phyloP scores from a whole-genome alignment of 1,139 yeast genomes.

The Blastobotrys buckinghamii region DNA sequence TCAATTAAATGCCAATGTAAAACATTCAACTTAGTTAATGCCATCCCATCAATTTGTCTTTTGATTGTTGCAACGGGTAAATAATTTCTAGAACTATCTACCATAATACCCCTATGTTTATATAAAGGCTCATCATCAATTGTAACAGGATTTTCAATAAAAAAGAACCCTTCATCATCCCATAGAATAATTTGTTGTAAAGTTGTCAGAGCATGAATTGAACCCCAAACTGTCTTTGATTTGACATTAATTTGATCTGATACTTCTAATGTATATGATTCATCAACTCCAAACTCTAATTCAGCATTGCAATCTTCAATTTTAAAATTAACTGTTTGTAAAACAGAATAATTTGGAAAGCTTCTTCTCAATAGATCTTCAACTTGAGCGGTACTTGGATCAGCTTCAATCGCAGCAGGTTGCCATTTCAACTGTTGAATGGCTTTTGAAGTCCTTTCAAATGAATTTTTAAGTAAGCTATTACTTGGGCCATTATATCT shows the following conservation, averaged over 20 bases:
- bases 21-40: conserved; percentile 40
- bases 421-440: conserved; percentile 21
- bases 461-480: conserved; percentile 18
- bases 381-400: conserved; percentile 17
- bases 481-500: neutral
- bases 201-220: conserved; percentile 41
- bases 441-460: conserved; percentile 16
- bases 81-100: conserved; percentile 43
- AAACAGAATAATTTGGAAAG: neutral
- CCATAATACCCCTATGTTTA: conserved; percentile 42
- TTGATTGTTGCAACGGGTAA: conserved; percentile 32
- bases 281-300: conserved; percentile 41
- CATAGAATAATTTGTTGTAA: conserved; percentile 40
- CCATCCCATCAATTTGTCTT: conserved; percentile 42
- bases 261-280: conserved; percentile 34
- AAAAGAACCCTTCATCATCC: conserved; percentile 32
- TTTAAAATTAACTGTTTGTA: neutral
- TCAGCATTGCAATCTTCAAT: conserved; percentile 27
- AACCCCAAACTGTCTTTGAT: conserved; percentile 42
- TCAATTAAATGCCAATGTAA: conserved; percentile 46
- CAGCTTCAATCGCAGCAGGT: conserved; percentile 14
- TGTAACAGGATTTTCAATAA: conserved; percentile 34
- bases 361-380: neutral
- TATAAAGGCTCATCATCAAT: conserved; percentile 39
- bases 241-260: conserved; percentile 27